Evolutionary conservation across 805 yeast genomes (phyloP).

Genomic region (Hanseniaspora opuntiae): DNA sequence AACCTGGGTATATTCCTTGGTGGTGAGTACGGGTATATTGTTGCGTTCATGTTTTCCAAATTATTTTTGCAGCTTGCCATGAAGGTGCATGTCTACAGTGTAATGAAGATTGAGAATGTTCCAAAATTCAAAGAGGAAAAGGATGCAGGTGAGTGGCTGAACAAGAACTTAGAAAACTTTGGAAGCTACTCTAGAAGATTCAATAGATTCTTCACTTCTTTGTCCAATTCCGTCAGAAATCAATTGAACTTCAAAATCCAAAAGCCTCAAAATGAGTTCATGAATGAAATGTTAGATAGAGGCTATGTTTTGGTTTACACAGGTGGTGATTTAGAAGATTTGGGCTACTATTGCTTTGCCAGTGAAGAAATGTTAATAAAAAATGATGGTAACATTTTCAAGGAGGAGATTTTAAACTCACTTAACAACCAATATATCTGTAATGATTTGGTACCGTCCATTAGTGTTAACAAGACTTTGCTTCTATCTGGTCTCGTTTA

Average conservation of each 20-base stretch:
- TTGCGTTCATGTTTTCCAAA: conserved; percentile 61
- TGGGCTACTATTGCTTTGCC: conserved; percentile 68
- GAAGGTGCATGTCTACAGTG: conserved; percentile 55
- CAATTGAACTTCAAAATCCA: conserved; percentile 37
- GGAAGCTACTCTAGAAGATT: conserved; percentile 71
- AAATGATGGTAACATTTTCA: conserved; percentile 22
- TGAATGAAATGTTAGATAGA: conserved; percentile 46
- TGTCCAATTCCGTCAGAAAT: conserved; percentile 48
- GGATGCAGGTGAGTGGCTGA: conserved; percentile 50
- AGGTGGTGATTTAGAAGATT: conserved; percentile 45
- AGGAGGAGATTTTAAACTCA: conserved; percentile 32
- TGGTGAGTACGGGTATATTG: conserved; percentile 66
- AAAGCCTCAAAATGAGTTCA: conserved; percentile 34
- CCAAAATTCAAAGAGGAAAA: conserved; percentile 28
- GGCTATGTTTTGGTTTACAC: conserved; percentile 70
- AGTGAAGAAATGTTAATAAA: conserved; percentile 31
- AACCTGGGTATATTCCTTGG: conserved; percentile 57
- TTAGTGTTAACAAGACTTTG: conserved; percentile 22
- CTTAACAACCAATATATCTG: conserved; percentile 38
- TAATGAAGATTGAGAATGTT: conserved; percentile 58
- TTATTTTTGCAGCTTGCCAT: conserved; percentile 56
- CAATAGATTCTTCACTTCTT: conserved; percentile 59
- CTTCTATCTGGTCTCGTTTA: conserved; percentile 18
- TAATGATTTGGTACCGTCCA: conserved; percentile 30
- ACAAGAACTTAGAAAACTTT: conserved; percentile 52